phyloP scores from a whole-genome alignment of 2,329 filamentous ascomycete species.

The Ceratocystis smalleyi region DNA sequence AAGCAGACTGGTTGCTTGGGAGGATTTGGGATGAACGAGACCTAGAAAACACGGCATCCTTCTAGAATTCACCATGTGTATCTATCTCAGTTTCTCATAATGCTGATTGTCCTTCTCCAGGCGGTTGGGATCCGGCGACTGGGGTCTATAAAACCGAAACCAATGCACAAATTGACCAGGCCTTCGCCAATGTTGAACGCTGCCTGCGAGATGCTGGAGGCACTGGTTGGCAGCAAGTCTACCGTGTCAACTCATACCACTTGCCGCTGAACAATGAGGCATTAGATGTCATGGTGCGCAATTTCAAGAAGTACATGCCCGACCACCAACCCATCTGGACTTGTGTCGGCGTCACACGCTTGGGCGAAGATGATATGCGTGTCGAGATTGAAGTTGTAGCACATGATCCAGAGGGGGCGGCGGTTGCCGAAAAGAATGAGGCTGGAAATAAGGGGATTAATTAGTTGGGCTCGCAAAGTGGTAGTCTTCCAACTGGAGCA shows the following conservation, averaged over 20 bases:
- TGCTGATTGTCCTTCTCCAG: neutral
- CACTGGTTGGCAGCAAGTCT: constrained; percentile 41
- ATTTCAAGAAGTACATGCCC: constrained; percentile 36
- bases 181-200: constrained; percentile 42
- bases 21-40: neutral
- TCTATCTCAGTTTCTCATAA: neutral
- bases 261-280: constrained; percentile 28
- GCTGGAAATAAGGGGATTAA: neutral
- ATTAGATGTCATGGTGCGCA: constrained; percentile 29
- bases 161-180: constrained; percentile 33
- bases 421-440: neutral
- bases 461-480: neutral
- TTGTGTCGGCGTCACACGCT: constrained; percentile 32
- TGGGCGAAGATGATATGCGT: constrained; percentile 36
- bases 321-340: constrained; percentile 40
- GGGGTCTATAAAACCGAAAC: constrained; percentile 24
- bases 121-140: constrained; percentile 22
- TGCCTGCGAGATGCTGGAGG: constrained; percentile 37
- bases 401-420: constrained; percentile 27
- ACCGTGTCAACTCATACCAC: constrained; percentile 32
- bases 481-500: neutral
- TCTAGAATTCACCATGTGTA: neutral
- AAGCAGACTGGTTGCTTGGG: neutral
- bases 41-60: neutral
- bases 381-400: constrained; percentile 45